Evolutionary conservation across 805 yeast species (phyloP).

Genomic region (Priceomyces castillae): DNA sequence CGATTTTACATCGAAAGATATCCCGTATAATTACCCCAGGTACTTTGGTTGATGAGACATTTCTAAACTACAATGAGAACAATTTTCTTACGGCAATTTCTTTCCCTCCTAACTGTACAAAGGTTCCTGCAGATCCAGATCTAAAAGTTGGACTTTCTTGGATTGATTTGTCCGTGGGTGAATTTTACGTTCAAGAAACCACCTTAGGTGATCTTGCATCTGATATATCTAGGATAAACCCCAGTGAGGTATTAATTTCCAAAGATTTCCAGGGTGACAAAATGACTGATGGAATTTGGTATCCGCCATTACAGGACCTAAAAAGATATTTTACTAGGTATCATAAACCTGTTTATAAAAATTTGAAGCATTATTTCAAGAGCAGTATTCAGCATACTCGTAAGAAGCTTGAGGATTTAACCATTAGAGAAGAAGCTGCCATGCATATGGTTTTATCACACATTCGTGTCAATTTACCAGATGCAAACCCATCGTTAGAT

Average conservation of each 20-base stretch:
- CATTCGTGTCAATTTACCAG: conserved; percentile 71
- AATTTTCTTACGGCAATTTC: conserved; percentile 68
- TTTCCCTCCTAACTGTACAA: conserved; percentile 49
- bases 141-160: conserved; percentile 71
- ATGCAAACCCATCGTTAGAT: conserved; percentile 57
- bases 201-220: conserved; percentile 59
- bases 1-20: conserved; percentile 60
- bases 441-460: conserved; percentile 60
- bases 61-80: conserved; percentile 68
- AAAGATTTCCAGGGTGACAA: conserved; percentile 40
- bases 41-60: conserved; percentile 82
- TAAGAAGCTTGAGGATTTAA: conserved; percentile 29
- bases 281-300: conserved; percentile 50
- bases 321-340: conserved; percentile 59
- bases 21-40: conserved; percentile 89
- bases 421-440: conserved; percentile 56
- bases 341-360: conserved; percentile 34
- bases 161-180: conserved; percentile 87
- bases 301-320: conserved; percentile 55
- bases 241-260: conserved; percentile 72
- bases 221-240: conserved; percentile 73
- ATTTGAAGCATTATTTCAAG: conserved; percentile 31
- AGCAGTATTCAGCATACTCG: conserved; percentile 35
- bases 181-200: conserved; percentile 65
- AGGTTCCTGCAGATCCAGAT: conserved; percentile 37